Conservation (phyloP, 768 basidiomycete species). For the Hortiboletus campestris region DNA sequence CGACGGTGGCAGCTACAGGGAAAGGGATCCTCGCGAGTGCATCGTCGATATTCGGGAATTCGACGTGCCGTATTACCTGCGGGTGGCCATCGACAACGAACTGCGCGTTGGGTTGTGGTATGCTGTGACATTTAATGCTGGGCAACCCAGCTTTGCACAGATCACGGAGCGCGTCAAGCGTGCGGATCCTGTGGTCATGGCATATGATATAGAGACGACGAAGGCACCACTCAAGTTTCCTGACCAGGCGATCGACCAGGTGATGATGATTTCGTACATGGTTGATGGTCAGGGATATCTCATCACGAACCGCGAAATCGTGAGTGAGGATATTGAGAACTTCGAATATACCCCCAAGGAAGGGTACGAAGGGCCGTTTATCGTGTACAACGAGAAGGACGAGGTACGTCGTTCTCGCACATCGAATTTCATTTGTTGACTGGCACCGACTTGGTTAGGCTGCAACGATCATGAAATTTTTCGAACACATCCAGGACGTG, state of each 20-base stretch:
- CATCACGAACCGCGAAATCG: slow-evolving; percentile 96
- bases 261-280: slow-evolving; percentile 99
- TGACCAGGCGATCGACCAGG: slow-evolving; percentile 92
- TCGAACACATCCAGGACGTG: slow-evolving; percentile 88
- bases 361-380: slow-evolving; percentile 96
- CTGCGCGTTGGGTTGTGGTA: slow-evolving; percentile 99
- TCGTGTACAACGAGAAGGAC: slow-evolving; percentile 89
- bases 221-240: slow-evolving; percentile 99
- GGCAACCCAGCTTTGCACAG: slow-evolving; percentile 68
- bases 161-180: slow-evolving; percentile 90
- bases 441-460: slow-evolving; percentile 47
- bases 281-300: slow-evolving; percentile 96
- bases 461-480: slow-evolving; percentile 81
- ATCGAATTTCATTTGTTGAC: neutral
- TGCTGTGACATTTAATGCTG: slow-evolving; percentile 75
- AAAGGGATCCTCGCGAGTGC: slow-evolving; percentile 84
- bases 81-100: slow-evolving; percentile 99
- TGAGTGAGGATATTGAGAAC: slow-evolving; percentile 95
- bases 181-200: slow-evolving; percentile 99
- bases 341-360: slow-evolving; percentile 99
- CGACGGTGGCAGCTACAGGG: slow-evolving; percentile 42
- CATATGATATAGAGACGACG: slow-evolving; percentile 97
- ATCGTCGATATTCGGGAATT: slow-evolving; percentile 95
- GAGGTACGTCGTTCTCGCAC: slow-evolving; percentile 53
- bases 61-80: slow-evolving; percentile 96